Conservation (phyloP, 768 basidiomycete genomes). For the Leucogyrophana mollusca region DNA sequence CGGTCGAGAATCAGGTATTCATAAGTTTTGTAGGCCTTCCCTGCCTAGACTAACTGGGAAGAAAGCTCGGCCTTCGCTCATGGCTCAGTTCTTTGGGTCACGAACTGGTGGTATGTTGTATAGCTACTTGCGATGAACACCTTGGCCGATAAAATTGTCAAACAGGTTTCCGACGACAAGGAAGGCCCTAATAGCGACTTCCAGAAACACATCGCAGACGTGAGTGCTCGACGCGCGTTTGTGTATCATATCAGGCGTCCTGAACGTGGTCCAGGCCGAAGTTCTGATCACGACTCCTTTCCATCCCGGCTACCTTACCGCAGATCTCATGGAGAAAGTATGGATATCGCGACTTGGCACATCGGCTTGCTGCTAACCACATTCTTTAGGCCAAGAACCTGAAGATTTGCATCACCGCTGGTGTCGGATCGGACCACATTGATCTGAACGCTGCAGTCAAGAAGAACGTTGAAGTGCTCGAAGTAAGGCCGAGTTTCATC, state of each 20-base stretch:
- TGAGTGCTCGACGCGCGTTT: constrained; percentile 12
- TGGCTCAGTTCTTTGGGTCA: constrained; percentile 37
- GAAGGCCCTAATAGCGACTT: constrained; percentile 38
- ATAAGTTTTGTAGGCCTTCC: neutral
- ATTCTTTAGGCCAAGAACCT: neutral
- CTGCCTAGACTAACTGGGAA: neutral
- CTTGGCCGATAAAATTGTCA: neutral
- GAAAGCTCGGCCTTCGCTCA: constrained; percentile 33
- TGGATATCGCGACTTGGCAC: neutral
- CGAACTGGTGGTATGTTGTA: constrained; percentile 29
- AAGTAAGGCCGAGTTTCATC: constrained; percentile 8
- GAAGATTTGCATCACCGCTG: neutral
- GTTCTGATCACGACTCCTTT: constrained; percentile 28
- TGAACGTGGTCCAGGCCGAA: neutral
- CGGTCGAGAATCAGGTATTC: constrained; percentile 32
- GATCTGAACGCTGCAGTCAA: constrained; percentile 44
- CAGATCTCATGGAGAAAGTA: constrained; percentile 20
- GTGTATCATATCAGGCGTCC: constrained; percentile 4
- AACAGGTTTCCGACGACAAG: constrained; percentile 34
- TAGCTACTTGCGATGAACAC: neutral
- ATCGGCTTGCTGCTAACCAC: neutral
- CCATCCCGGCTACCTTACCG: constrained; percentile 29
- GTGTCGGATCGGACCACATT: constrained; percentile 30
- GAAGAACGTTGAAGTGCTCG: constrained; percentile 41
- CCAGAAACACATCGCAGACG: constrained; percentile 33